Evolutionary conservation across 306 rosid species (phyloP).

Genomic region (Vigna angularis): DNA sequence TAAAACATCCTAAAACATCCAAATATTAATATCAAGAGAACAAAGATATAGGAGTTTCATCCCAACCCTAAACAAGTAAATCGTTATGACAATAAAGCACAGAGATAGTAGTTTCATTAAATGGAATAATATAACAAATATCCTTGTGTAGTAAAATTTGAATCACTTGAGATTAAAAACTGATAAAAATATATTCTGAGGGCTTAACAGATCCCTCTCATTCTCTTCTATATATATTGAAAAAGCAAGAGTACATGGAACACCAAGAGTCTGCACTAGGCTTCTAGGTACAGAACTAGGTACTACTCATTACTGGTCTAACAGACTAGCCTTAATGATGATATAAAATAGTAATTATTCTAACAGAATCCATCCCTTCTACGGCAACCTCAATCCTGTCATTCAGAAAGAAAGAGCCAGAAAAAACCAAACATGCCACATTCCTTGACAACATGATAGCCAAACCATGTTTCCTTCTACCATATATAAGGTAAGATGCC

Average conservation of each 20-base stretch:
- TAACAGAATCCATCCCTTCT: slow-evolving; percentile 3
- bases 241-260: too few relatives aligned
- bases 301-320: too few relatives aligned
- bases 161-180: neutral
- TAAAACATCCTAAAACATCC: neutral
- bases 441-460: neutral
- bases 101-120: neutral
- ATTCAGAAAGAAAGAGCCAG: neutral
- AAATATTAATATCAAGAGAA: slow-evolving; percentile 33
- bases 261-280: too few relatives aligned
- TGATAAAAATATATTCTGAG: too few relatives aligned
- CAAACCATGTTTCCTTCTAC: slow-evolving; percentile 20
- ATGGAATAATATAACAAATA: neutral
- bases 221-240: too few relatives aligned
- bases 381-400: slow-evolving; percentile 11
- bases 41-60: slow-evolving; percentile 31
- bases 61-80: slow-evolving; percentile 10
- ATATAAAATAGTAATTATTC: too few relatives aligned
- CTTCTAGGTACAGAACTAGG: too few relatives aligned
- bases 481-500: slow-evolving; percentile 6
- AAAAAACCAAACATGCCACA: slow-evolving; percentile 25
- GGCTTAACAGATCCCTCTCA: too few relatives aligned
- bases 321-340: too few relatives aligned
- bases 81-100: slow-evolving; percentile 2
- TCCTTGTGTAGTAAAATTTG: slow-evolving; percentile 13